Percentiles rank a stretch among this genome's conserved stretches.
These are phyloP conservation scores for Phytopythium boreale DNA, from an alignment of 352 stramenopile genomes.

Conservation along the genomic window DNA sequence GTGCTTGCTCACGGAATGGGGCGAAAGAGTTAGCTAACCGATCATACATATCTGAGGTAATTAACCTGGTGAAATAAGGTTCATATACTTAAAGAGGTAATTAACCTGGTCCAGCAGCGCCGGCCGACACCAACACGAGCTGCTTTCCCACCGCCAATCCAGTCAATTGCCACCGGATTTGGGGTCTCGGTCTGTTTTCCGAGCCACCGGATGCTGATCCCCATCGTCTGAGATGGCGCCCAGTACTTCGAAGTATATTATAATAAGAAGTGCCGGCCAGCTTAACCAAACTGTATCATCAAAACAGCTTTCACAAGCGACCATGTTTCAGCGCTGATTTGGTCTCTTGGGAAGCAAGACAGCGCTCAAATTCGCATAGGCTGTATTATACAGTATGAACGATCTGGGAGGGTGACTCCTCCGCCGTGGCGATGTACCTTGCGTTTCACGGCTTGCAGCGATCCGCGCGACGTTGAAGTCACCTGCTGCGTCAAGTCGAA, in stretches of 20 bases:
- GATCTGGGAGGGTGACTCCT: neutral
- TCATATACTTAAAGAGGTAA: no score
- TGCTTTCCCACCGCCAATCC: no score
- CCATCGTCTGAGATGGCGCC: neutral
- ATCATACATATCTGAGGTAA: no score
- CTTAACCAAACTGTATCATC: no score
- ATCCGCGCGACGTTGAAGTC: neutral
- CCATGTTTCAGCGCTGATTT: neutral
- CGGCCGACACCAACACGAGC: no score
- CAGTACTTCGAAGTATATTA: no score
- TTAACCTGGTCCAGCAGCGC: neutral
- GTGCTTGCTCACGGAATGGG: no score
- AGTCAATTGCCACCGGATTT: neutral
- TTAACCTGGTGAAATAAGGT: no score
- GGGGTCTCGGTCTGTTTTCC: neutral
- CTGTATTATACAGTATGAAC: neutral
- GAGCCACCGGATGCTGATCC: neutral
- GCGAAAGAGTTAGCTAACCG: no score
- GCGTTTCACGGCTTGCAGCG: neutral
- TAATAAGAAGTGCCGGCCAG: no score
- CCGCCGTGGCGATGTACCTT: neutral
- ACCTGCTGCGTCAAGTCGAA: slow-evolving; percentile 4
- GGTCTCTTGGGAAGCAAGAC: no score
- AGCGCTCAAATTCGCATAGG: no score
- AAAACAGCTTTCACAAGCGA: neutral